Evolutionary conservation across 768 basidiomycete genomes (phyloP).

Genomic region (Tulasnella sp.): DNA sequence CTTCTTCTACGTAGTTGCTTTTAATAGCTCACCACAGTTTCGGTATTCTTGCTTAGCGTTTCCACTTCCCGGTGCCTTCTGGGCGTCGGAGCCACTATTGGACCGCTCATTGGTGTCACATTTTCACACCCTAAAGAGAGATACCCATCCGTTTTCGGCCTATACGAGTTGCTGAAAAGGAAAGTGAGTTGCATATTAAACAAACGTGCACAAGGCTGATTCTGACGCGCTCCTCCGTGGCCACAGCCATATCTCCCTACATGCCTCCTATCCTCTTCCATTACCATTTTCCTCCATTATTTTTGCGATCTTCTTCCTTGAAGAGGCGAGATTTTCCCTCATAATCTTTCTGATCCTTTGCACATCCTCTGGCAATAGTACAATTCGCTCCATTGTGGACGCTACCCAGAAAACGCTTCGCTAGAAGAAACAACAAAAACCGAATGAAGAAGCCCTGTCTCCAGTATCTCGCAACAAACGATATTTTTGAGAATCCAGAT

Average conservation of each 20-base stretch:
- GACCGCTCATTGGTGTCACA: constrained; percentile 21
- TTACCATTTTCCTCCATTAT: constrained; percentile 14
- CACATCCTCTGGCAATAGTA: too few relatives aligned
- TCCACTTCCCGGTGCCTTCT: not conserved
- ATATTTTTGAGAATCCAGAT: too few relatives aligned
- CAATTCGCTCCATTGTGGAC: too few relatives aligned
- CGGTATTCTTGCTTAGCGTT: constrained; percentile 1
- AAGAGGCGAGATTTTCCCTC: too few relatives aligned
- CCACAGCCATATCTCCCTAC: constrained; percentile 22
- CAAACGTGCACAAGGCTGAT: not conserved
- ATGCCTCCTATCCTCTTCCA: constrained; percentile 19
- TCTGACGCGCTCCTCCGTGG: not conserved
- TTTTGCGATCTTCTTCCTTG: constrained; percentile 13
- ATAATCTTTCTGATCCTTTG: too few relatives aligned
- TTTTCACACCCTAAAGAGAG: constrained; percentile 20
- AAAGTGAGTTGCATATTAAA: not conserved
- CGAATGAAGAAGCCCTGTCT: too few relatives aligned
- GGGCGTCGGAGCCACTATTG: constrained; percentile 13
- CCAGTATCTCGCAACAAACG: too few relatives aligned
- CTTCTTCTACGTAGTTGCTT: too few relatives aligned
- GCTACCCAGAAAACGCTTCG: too few relatives aligned
- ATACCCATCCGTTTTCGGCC: constrained; percentile 30
- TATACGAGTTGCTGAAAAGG: constrained; percentile 31
- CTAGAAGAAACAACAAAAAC: too few relatives aligned
- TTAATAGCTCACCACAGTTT: too few relatives aligned